A percentile compares a stretch with the other conserved stretches of the same genome.
Evolutionary conservation across 495 filamentous ascomycete genomes (phyloP).

Genomic region (Neurospora sp.): DNA sequence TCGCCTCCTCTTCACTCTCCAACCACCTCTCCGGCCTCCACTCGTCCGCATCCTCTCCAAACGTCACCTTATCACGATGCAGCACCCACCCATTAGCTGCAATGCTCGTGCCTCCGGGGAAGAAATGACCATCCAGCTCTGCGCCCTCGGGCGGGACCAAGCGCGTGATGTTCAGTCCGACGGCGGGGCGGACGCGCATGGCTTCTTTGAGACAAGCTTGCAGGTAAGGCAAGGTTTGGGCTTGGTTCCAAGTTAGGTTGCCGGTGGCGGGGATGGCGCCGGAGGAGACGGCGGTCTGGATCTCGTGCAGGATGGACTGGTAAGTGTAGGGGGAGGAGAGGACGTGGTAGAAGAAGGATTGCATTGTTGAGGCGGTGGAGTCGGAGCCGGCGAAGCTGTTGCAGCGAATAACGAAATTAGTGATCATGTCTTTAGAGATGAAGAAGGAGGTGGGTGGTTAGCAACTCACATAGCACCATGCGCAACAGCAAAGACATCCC

Average conservation of each 20-base stretch:
- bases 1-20: slow-evolving; percentile 34
- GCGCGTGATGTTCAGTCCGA: slow-evolving; percentile 44
- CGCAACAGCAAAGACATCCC: slow-evolving; percentile 44
- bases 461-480: slow-evolving; percentile 39
- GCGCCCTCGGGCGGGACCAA: slow-evolving; percentile 43
- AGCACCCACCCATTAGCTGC: slow-evolving; percentile 46
- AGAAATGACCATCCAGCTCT: slow-evolving; percentile 39
- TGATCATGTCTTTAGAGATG: no score
- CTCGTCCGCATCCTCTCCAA: slow-evolving; percentile 50
- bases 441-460: neutral
- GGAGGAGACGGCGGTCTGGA: slow-evolving; percentile 28
- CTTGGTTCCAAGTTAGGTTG: slow-evolving; percentile 35
- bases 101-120: slow-evolving; percentile 42
- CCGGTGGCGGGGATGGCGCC: slow-evolving; percentile 31
- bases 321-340: slow-evolving; percentile 36
- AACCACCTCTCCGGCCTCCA: slow-evolving; percentile 61
- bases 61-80: slow-evolving; percentile 42
- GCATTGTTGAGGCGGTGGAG: slow-evolving; percentile 50
- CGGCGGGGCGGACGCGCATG: slow-evolving; percentile 53
- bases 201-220: slow-evolving; percentile 58
- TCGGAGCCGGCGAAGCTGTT: slow-evolving; percentile 50
- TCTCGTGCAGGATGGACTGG: slow-evolving; percentile 31
- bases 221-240: slow-evolving; percentile 45
- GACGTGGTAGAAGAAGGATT: slow-evolving; percentile 44
- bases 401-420: neutral